These are phyloP conservation scores for Aspergillus sp. DNA, from an alignment of 2,329 filamentous ascomycete species.

Conservation along the genomic window DNA sequence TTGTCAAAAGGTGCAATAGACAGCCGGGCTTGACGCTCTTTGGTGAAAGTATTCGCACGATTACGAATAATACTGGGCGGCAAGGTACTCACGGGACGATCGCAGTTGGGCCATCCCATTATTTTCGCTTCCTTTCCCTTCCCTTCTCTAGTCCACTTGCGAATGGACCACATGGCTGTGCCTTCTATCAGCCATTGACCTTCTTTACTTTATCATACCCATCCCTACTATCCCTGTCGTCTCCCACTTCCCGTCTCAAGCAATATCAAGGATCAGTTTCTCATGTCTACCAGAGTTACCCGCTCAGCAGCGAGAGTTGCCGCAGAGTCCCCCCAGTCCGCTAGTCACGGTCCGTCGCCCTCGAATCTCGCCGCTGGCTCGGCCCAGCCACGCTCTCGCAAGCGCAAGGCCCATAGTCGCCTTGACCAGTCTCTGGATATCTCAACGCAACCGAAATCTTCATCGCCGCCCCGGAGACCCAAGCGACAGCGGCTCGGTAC, in stretches of 20 bases:
- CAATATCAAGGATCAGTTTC: conserved; percentile 42
- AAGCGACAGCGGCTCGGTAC: conserved; percentile 65
- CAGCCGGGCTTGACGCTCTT: too few relatives aligned
- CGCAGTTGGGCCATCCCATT: neutral
- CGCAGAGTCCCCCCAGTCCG: conserved; percentile 50
- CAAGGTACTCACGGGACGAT: neutral
- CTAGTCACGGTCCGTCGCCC: conserved; percentile 35
- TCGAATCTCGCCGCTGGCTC: conserved; percentile 37
- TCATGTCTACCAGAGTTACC: conserved; percentile 96
- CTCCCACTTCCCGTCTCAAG: conserved; percentile 3
- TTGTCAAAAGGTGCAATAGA: neutral
- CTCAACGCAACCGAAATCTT: conserved; percentile 24
- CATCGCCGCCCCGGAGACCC: conserved; percentile 49
- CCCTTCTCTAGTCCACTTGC: neutral
- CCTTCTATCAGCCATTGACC: neutral
- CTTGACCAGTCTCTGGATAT: conserved; percentile 41
- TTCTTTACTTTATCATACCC: neutral
- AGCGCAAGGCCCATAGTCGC: conserved; percentile 64
- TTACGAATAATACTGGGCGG: neutral
- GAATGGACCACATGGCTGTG: neutral
- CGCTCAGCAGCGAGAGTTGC: conserved; percentile 89
- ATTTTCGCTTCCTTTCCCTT: neutral
- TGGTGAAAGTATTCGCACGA: neutral
- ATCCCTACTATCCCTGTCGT: neutral
- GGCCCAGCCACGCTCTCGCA: conserved; percentile 50